A percentile compares a stretch with the other conserved stretches of the same genome.
phyloP scores from a whole-genome alignment of 1,284 basidiomycete genomes.

The Anthracocystis setariae region DNA sequence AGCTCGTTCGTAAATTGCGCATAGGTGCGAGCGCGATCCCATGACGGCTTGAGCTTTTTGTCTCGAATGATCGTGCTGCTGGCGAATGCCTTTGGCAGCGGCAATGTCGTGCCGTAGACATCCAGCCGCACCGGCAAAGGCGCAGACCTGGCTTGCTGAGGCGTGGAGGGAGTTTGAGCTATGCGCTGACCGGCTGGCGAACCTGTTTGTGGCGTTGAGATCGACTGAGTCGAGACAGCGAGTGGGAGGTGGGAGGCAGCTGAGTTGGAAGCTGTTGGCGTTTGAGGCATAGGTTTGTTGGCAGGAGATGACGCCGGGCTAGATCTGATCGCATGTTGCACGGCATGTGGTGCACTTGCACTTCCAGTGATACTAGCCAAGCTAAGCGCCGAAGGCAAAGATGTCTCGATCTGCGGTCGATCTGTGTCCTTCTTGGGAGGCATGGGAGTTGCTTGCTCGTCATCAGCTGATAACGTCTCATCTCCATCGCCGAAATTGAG shows the following conservation, averaged over 20 bases:
- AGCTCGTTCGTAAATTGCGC: conserved; percentile 60
- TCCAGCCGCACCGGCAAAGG: conserved; percentile 31
- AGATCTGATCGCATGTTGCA: conserved; percentile 7
- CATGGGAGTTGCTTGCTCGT: conserved; percentile 31
- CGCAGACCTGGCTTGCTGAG: conserved; percentile 1
- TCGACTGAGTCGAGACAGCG: conserved; percentile 7
- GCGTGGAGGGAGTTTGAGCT: conserved; percentile 3
- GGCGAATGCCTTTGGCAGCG: conserved; percentile 49
- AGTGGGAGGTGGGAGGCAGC: conserved; percentile 6
- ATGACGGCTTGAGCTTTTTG: conserved; percentile 47
- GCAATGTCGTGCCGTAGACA: conserved; percentile 54
- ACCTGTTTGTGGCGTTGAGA: conserved; percentile 16
- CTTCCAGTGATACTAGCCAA: conserved; percentile 25
- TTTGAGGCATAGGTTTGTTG: conserved; percentile 8
- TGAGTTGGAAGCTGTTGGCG: not conserved
- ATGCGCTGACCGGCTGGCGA: conserved; percentile 23
- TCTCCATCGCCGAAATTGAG: conserved; percentile 51
- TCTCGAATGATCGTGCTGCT: conserved; percentile 47
- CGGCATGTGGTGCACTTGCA: not conserved
- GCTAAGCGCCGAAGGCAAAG: conserved; percentile 26
- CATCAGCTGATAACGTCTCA: conserved; percentile 32
- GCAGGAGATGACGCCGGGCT: conserved; percentile 19
- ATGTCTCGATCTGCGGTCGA: conserved; percentile 12
- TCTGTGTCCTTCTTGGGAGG: conserved; percentile 16
- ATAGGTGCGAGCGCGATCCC: conserved; percentile 57